Percentiles rank a stretch among this genome's conserved stretches.
Conservation (phyloP, 495 filamentous ascomycete species). For the Penicillium antarcticum region DNA sequence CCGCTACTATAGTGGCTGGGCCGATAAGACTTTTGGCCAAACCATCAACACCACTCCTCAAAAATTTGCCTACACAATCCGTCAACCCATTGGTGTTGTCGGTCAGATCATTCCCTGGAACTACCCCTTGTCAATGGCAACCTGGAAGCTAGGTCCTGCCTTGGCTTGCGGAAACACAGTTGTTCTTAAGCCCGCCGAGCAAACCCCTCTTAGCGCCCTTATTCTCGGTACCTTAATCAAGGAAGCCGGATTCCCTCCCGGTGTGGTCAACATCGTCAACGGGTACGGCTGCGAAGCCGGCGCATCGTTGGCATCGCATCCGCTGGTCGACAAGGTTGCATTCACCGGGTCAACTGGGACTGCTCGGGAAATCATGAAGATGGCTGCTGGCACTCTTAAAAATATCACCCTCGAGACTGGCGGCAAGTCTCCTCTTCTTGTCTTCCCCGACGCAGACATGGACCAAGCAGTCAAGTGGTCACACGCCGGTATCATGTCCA, state of each 20-base stretch:
- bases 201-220: slow-evolving; percentile 81
- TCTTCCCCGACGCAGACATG: slow-evolving; percentile 85
- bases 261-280: slow-evolving; percentile 89
- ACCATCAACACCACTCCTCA: slow-evolving; percentile 74
- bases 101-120: slow-evolving; percentile 95
- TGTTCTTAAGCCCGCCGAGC: slow-evolving; percentile 86
- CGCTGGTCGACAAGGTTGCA: slow-evolving; percentile 80
- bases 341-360: slow-evolving; percentile 87
- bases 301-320: slow-evolving; percentile 70
- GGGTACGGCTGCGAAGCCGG: slow-evolving; percentile 76
- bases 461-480: slow-evolving; percentile 87
- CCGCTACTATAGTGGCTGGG: slow-evolving; percentile 86
- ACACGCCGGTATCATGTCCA: slow-evolving; percentile 69
- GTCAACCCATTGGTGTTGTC: slow-evolving; percentile 85
- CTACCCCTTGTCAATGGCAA: slow-evolving; percentile 81
- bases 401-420: slow-evolving; percentile 93
- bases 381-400: slow-evolving; percentile 78
- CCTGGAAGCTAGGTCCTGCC: slow-evolving; percentile 90
- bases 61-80: slow-evolving; percentile 87
- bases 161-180: slow-evolving; percentile 85
- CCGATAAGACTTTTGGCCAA: slow-evolving; percentile 89
- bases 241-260: slow-evolving; percentile 86
- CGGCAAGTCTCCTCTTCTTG: slow-evolving; percentile 78
- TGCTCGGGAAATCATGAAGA: slow-evolving; percentile 84
- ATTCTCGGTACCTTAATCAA: slow-evolving; percentile 74